Evolutionary conservation across 1,284 basidiomycete species (phyloP).

Genomic region (Apiotrichum montevideense): DNA sequence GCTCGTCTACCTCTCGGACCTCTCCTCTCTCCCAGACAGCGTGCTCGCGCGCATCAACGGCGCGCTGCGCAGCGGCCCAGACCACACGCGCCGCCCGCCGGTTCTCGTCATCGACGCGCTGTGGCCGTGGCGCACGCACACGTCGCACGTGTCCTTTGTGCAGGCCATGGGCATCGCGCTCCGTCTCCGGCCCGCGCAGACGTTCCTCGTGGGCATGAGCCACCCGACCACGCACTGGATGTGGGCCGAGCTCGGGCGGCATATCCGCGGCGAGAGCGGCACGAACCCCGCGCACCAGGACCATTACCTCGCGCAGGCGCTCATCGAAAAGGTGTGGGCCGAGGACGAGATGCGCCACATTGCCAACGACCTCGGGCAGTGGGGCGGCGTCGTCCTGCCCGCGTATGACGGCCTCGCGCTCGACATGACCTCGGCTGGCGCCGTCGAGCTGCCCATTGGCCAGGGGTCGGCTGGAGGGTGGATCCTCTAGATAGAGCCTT

Average conservation of each 20-base stretch:
- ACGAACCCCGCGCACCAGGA: constrained; percentile 6
- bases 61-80: constrained; percentile 1
- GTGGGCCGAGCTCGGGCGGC: constrained; percentile 41
- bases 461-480: constrained; percentile 11
- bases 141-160: constrained; percentile 41
- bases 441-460: constrained; percentile 10
- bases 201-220: constrained; percentile 43
- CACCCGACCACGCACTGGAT: constrained; percentile 45
- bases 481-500: not conserved
- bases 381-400: constrained; percentile 28
- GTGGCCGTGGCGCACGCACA: constrained; percentile 35
- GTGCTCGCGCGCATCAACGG: constrained; percentile 22
- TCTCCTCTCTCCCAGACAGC: constrained; percentile 33
- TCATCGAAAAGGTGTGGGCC: constrained; percentile 14
- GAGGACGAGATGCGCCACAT: constrained; percentile 8
- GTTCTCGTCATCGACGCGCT: constrained; percentile 43
- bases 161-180: constrained; percentile 38
- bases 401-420: constrained; percentile 41
- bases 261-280: constrained; percentile 14
- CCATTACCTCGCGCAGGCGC: constrained; percentile 7
- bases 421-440: constrained; percentile 12
- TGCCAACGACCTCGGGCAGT: constrained; percentile 5
- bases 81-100: not conserved
- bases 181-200: constrained; percentile 31
- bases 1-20: constrained; percentile 41